A percentile compares a stretch with the other conserved stretches of the same genome.
These are phyloP conservation scores for Colletotrichum noveboracense DNA, from an alignment of 2,329 filamentous ascomycete species.

Conservation along the genomic window DNA sequence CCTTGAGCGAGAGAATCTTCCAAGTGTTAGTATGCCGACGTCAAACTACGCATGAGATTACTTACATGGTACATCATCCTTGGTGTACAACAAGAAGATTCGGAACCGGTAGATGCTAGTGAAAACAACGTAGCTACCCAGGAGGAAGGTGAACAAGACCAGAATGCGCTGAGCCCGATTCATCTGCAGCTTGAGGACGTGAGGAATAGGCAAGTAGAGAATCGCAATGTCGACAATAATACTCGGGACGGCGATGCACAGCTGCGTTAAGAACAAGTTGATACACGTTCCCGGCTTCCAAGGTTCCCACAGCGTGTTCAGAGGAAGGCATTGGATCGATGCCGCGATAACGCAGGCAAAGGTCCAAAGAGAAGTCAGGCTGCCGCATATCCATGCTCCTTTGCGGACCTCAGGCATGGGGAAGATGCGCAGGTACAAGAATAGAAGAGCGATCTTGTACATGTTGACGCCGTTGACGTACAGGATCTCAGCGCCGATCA, in stretches of 20 bases:
- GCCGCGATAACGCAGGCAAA: slow-evolving; percentile 14
- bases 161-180: slow-evolving; percentile 1
- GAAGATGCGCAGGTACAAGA: slow-evolving; percentile 49
- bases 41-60: accelerated
- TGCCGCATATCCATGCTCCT: slow-evolving; percentile 12
- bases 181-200: slow-evolving; percentile 16
- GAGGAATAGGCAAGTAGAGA: slow-evolving; percentile 14
- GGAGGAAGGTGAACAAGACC: slow-evolving; percentile 10
- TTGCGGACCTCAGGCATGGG: slow-evolving; percentile 32
- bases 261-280: slow-evolving; percentile 13
- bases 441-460: slow-evolving; percentile 42
- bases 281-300: slow-evolving; percentile 16
- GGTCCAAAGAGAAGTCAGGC: slow-evolving; percentile 1
- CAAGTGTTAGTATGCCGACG: not conserved
- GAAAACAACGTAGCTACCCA: slow-evolving; percentile 17
- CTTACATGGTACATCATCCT: slow-evolving; percentile 12
- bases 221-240: slow-evolving; percentile 17
- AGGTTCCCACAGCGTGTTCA: slow-evolving; percentile 14
- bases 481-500: slow-evolving; percentile 15
- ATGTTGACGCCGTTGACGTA: slow-evolving; percentile 21
- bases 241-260: slow-evolving; percentile 10
- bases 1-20: slow-evolving; percentile 7
- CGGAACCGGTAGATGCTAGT: slow-evolving; percentile 11
- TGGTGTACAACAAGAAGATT: slow-evolving; percentile 4
- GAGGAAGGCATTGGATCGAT: slow-evolving; percentile 1